These are phyloP conservation scores for Fomitopsis pulvina DNA, from an alignment of 768 basidiomycete species.

Conservation along the genomic window DNA sequence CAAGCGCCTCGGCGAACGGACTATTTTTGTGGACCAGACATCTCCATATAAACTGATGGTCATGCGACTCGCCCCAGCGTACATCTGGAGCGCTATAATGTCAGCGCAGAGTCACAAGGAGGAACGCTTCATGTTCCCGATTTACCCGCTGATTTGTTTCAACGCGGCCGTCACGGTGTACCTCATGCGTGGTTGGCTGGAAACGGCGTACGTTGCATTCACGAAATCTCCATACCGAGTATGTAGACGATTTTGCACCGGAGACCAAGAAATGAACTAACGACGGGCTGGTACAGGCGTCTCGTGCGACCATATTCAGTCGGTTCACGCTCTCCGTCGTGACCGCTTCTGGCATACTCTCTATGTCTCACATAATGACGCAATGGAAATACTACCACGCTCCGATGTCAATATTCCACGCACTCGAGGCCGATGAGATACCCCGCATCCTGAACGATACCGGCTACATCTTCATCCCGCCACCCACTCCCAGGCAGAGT, in stretches of 20 bases:
- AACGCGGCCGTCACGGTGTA: slow-evolving; percentile 90
- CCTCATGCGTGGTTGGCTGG: slow-evolving; percentile 81
- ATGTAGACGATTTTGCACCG: slow-evolving; percentile 20
- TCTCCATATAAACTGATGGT: slow-evolving; percentile 76
- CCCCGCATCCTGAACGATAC: slow-evolving; percentile 75
- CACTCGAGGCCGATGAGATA: slow-evolving; percentile 72
- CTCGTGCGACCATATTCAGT: slow-evolving; percentile 68
- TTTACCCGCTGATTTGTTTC: slow-evolving; percentile 86
- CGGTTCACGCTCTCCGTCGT: slow-evolving; percentile 68
- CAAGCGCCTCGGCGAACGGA: slow-evolving; percentile 59
- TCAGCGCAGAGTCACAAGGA: slow-evolving; percentile 90
- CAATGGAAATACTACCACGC: slow-evolving; percentile 89
- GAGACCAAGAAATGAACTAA: slow-evolving; percentile 3
- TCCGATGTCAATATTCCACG: slow-evolving; percentile 63
- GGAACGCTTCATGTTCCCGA: slow-evolving; percentile 97
- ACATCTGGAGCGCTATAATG: slow-evolving; percentile 84
- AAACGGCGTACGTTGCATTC: slow-evolving; percentile 61
- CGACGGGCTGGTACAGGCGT: slow-evolving; percentile 47
- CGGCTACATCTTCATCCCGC: slow-evolving; percentile 47
- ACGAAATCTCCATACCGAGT: slow-evolving; percentile 87
- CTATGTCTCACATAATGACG: slow-evolving; percentile 74
- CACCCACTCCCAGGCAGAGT: slow-evolving; percentile 38
- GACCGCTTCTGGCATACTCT: slow-evolving; percentile 58
- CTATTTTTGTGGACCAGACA: slow-evolving; percentile 49
- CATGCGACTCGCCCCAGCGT: slow-evolving; percentile 79